Conservation (phyloP, 805 yeast species). For the Candida silvicultrix region DNA sequence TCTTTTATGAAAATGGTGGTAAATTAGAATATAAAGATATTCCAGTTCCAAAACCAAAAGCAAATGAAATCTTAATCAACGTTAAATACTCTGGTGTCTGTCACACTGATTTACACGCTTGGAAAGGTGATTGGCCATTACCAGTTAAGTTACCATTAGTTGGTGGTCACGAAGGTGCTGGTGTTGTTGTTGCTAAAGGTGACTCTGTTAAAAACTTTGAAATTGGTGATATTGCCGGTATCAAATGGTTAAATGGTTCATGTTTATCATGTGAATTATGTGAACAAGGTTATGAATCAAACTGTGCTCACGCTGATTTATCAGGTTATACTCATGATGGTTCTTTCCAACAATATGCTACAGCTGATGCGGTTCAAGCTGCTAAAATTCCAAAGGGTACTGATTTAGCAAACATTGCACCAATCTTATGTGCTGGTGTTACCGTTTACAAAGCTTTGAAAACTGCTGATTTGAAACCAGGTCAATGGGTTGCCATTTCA, state of each 20-base stretch:
- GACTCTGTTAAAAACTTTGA: slow-evolving; percentile 61
- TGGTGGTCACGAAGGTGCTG: slow-evolving; percentile 91
- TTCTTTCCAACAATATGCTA: slow-evolving; percentile 85
- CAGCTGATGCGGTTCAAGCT: slow-evolving; percentile 85
- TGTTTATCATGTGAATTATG: slow-evolving; percentile 77
- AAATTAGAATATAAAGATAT: slow-evolving; percentile 62
- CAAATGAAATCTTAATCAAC: slow-evolving; percentile 73
- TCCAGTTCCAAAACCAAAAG: slow-evolving; percentile 74
- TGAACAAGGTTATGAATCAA: slow-evolving; percentile 58
- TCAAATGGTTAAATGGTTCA: slow-evolving; percentile 79
- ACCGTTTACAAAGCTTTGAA: slow-evolving; percentile 88
- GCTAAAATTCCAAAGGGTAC: slow-evolving; percentile 70
- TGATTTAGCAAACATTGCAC: slow-evolving; percentile 72
- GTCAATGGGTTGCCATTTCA: slow-evolving; percentile 70
- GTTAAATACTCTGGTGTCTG: slow-evolving; percentile 88
- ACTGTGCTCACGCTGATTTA: slow-evolving; percentile 63
- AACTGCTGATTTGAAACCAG: slow-evolving; percentile 63
- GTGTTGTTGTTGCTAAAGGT: slow-evolving; percentile 76
- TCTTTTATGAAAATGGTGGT: slow-evolving; percentile 63
- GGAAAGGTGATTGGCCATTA: slow-evolving; percentile 93
- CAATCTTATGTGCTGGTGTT: slow-evolving; percentile 87
- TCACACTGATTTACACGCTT: slow-evolving; percentile 91
- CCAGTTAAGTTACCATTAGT: slow-evolving; percentile 68
- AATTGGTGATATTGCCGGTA: slow-evolving; percentile 76
- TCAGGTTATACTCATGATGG: slow-evolving; percentile 91